Evolutionary conservation across 2,329 filamentous ascomycete genomes (phyloP).

Genomic region (Neofusicoccum umdonicola): DNA sequence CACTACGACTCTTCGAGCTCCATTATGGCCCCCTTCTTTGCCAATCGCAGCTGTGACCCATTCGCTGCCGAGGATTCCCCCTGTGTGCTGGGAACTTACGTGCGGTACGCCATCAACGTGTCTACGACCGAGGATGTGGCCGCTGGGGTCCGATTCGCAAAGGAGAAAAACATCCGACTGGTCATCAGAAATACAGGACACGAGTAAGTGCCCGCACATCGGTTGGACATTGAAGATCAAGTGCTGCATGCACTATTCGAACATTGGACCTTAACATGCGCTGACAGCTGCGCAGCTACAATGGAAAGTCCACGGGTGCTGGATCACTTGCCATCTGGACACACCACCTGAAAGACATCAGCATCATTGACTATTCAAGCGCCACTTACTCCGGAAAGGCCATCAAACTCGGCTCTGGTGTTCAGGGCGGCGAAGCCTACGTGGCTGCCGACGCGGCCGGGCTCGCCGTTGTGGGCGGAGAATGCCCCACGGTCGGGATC

Average conservation of each 20-base stretch:
- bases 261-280: too few relatives aligned
- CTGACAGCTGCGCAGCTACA: slow-evolving; percentile 7
- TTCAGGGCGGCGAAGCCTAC: slow-evolving; percentile 33
- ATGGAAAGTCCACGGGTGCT: slow-evolving; percentile 35
- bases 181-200: too few relatives aligned
- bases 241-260: too few relatives aligned
- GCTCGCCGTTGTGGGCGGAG: slow-evolving; percentile 27
- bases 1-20: slow-evolving; percentile 16
- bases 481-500: slow-evolving; percentile 33
- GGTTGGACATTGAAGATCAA: too few relatives aligned
- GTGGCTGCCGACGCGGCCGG: slow-evolving; percentile 25
- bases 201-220: too few relatives aligned
- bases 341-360: slow-evolving; percentile 35
- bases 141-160: too few relatives aligned
- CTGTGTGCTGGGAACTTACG: not conserved
- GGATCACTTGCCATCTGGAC: slow-evolving; percentile 37
- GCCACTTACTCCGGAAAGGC: slow-evolving; percentile 28
- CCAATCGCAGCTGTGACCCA: slow-evolving; percentile 19
- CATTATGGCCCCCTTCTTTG: slow-evolving; percentile 4
- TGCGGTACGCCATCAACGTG: not conserved
- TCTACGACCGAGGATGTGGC: not conserved
- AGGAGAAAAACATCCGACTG: too few relatives aligned
- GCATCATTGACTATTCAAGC: slow-evolving; percentile 29
- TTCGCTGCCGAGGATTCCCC: not conserved
- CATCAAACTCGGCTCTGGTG: slow-evolving; percentile 30